These are phyloP conservation scores for Ustilago cynodontis DNA, from an alignment of 1,284 basidiomycete species.

Conservation along the genomic window DNA sequence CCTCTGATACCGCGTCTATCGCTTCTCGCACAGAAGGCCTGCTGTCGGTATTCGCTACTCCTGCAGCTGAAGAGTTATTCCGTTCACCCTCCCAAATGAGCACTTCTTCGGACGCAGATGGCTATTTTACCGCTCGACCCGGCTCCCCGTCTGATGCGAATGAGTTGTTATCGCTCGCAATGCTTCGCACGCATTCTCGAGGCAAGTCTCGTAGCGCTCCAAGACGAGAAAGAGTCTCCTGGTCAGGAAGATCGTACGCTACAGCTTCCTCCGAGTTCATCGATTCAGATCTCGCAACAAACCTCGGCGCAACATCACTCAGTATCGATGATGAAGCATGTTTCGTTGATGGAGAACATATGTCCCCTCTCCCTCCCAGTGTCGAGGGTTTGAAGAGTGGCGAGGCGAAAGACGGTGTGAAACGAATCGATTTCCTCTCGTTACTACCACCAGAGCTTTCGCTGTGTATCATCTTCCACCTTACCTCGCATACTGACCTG, in stretches of 20 bases:
- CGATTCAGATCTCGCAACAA: constrained; percentile 23
- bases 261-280: constrained; percentile 12
- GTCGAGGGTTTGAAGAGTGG: background rate
- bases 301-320: background rate
- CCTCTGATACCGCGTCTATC: background rate
- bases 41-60: constrained; percentile 16
- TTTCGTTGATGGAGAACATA: constrained; percentile 30
- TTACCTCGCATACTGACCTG: constrained; percentile 37
- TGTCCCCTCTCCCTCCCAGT: background rate
- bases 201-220: constrained; percentile 17
- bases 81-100: constrained; percentile 34
- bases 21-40: constrained; percentile 18
- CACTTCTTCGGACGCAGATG: constrained; percentile 28
- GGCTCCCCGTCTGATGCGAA: constrained; percentile 18
- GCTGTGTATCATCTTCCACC: constrained; percentile 40
- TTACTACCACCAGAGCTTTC: constrained; percentile 51
- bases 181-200: constrained; percentile 17
- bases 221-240: constrained; percentile 25
- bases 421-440: constrained; percentile 50
- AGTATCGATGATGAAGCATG: constrained; percentile 27
- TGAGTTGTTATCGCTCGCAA: constrained; percentile 10
- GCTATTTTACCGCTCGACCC: constrained; percentile 42
- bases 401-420: background rate
- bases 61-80: constrained; percentile 24
- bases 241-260: constrained; percentile 18